Base-by-base conservation (phyloP, 2,329 filamentous ascomycete genomes). In the Podosphaera fusca region DNA sequence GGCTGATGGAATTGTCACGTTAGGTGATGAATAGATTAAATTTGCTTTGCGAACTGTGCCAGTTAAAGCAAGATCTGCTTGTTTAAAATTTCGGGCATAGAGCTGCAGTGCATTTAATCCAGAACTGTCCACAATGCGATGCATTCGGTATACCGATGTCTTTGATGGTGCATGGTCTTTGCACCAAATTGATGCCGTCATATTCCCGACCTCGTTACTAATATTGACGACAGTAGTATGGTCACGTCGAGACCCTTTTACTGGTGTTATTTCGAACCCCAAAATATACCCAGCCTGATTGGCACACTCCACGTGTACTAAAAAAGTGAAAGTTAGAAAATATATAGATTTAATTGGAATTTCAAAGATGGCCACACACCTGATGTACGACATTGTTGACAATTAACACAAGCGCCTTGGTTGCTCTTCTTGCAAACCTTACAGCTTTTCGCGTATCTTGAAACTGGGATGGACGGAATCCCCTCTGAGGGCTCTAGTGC, bases 1-100 rank as follows among this genome's bases (percentile, higher is more conserved):
- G 14, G 51, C 36, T 2, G 58, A 50, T 12, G 63, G 59, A 60
- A 63, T 65, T 35, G 60, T 36, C 21, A 59, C 55, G 60, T 69
- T 64, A 62, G 71, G 63, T 58, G 69, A 64, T 63, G 71, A 63
- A 63, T 72, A 66, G 66, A 73, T 65, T 3, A 68, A 76, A 59
- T 87, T 92, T 30, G 92, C 90, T 70, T 95, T 95, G 57, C 92
- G 84, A 30, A 92, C 87, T 21, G 90, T 95, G 34, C 92, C 92
- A 2, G 89, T 95, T 63, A 95, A 72, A 2, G 85, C 80, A 46
- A 90, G 77, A 67, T 98, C 92, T 7, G 92, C 90, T 70, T 96
- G 90, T 69, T 98, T 98, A 73, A 87, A 95, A 58, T 83, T 88
- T 62, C 84, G 83, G 50, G 84, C 86, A 67, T 85, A 98, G 33